Evolutionary conservation across 140 eudicot species (phyloP), one percentile per base, ranked within the genome.

Genomic region (Flaveria floridana): DNA sequence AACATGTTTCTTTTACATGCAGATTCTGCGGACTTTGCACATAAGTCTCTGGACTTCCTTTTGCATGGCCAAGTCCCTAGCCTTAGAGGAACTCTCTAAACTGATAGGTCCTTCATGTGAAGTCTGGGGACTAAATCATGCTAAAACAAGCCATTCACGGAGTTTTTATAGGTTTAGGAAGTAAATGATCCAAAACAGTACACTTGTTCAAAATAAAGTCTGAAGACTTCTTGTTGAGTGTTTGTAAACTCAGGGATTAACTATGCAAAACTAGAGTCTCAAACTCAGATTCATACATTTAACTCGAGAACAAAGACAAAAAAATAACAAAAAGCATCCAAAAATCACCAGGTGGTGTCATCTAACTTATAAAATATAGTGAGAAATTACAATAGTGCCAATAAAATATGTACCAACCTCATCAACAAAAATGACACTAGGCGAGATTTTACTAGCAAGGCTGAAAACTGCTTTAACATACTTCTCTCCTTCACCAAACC

Each of bases 401-500:
- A 19, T 34, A n/a, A 14, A 16, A 44, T 1, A 34, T 76, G 18
- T 15, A 84, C 89, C 18, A 52, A 93, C 99, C 97, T 93, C 99
- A 53, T 93, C 97, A 65, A 93, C 97, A 64, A 90, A 93, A 26
- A 90, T 71, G 25, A 93, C 96, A 77, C 91, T 88, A 0, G 99
- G 99, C 2, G 99, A 78, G 56, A 93, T 86, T 85, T 93, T 93
- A 82, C 97, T 93, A 14, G 99, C 98, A 62, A 90, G 83, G 73
- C 90, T 79, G 73, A 93, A 93, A 53, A 93, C 94, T 41, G 99
- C 99, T 72, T 90, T 90, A 13, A 90, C 97, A 73, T 90, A 90
- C 80, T 93, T 90, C 81, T 90, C 97, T 59, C 93, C 96, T 84
- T 93, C 98, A 42, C 98, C 96, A 84, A 93, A 93, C 98, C 98